Percentiles rank a stretch among this genome's conserved stretches.
Evolutionary conservation across 192 early-diverging fungal genomes (phyloP).

Genomic region (Chytriomyces hyalinus): DNA sequence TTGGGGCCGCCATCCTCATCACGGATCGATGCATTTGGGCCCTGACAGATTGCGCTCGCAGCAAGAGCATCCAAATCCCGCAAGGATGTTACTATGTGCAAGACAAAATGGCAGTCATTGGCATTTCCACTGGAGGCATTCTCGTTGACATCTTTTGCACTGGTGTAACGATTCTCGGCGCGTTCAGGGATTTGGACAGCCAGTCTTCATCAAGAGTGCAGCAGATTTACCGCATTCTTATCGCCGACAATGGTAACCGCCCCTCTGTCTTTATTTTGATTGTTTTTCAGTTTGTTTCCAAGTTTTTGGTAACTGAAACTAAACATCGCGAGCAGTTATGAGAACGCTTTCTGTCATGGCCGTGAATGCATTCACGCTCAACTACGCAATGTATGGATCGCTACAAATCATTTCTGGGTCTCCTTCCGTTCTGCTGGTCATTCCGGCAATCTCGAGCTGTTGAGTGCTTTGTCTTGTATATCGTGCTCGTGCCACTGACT

Average conservation of each 20-base stretch:
- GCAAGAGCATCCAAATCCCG: neutral
- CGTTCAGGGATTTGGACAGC: neutral
- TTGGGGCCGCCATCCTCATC: neutral
- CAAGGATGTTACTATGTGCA: neutral
- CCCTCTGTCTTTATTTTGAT: too few relatives aligned
- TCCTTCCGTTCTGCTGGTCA: too few relatives aligned
- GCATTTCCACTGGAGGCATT: neutral
- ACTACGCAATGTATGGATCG: too few relatives aligned
- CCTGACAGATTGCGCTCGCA: neutral
- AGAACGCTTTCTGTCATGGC: too few relatives aligned
- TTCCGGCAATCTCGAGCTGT: too few relatives aligned
- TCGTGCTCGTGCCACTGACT: too few relatives aligned
- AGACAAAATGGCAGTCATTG: neutral
- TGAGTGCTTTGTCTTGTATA: too few relatives aligned
- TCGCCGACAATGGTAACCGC: neutral
- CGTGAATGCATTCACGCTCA: too few relatives aligned
- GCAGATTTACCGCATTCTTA: neutral
- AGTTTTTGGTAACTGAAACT: too few relatives aligned
- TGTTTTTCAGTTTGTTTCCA: too few relatives aligned
- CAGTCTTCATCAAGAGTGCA: neutral
- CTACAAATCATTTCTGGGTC: too few relatives aligned
- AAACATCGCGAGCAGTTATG: too few relatives aligned
- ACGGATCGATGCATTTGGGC: neutral
- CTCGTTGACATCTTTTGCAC: constrained; percentile 2
- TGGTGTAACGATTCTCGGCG: neutral